A percentile compares a stretch with the other conserved stretches of the same genome.
phyloP scores from a whole-genome alignment of 441 rosid genomes.

The Corymbia calophylla region DNA sequence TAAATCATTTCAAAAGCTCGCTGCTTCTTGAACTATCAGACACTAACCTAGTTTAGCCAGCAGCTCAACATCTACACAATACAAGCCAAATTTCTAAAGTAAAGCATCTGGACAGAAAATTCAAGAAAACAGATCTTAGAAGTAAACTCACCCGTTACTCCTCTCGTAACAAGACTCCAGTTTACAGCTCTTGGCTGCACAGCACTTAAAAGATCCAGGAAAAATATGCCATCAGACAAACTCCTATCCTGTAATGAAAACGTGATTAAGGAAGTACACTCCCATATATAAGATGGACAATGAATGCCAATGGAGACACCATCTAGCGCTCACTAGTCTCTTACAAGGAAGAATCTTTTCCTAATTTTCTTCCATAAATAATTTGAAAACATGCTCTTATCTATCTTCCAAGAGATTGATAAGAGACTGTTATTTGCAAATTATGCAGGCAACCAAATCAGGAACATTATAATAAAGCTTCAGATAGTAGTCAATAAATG shows the following conservation, averaged over 20 bases:
- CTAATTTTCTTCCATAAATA: background rate
- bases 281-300: background rate
- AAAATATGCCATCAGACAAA: conserved; percentile 58
- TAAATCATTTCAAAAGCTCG: background rate
- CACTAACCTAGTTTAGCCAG: background rate
- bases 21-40: background rate
- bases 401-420: background rate
- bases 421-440: background rate
- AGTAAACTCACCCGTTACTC: conserved; percentile 37
- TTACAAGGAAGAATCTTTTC: background rate
- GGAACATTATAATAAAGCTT: background rate
- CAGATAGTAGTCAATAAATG: background rate
- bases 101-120: background rate
- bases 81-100: background rate
- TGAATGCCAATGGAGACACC: background rate
- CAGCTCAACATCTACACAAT: background rate
- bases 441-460: background rate
- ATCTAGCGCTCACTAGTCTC: background rate
- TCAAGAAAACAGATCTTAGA: background rate
- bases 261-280: background rate
- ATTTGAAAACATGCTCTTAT: background rate
- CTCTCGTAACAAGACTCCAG: conserved; percentile 72
- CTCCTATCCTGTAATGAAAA: conserved; percentile 44
- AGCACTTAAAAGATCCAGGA: conserved; percentile 66
- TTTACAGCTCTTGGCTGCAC: conserved; percentile 67